These are phyloP conservation scores for Pestalotiopsis fici DNA, from an alignment of 2,329 filamentous ascomycete species.

Conservation along the genomic window DNA sequence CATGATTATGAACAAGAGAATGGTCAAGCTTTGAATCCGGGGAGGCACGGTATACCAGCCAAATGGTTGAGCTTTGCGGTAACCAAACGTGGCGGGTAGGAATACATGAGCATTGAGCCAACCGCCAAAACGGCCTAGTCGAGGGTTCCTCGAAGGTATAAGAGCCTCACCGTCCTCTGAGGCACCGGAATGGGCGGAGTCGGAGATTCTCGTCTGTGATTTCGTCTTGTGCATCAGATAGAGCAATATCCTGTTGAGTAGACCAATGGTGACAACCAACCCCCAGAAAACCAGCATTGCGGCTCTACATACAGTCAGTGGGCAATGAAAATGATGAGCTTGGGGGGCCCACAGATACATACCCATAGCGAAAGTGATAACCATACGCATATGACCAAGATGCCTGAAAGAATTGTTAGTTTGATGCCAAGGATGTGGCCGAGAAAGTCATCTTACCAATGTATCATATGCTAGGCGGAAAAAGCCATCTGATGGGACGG, in stretches of 20 bases:
- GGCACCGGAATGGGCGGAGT: constrained; percentile 1
- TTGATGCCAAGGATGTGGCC: not conserved
- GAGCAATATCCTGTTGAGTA: constrained; percentile 28
- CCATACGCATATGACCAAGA: constrained; percentile 33
- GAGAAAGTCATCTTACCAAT: constrained; percentile 26
- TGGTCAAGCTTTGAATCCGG: constrained; percentile 41
- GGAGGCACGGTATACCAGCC: constrained; percentile 47
- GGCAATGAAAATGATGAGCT: too few relatives aligned
- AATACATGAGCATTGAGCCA: constrained; percentile 36
- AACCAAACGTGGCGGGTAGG: constrained; percentile 44
- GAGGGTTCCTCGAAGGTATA: not conserved
- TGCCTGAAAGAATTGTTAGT: constrained; percentile 25
- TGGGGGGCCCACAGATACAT: constrained; percentile 13
- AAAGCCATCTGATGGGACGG: constrained; percentile 34
- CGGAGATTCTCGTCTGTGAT: not conserved
- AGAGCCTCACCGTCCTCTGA: not conserved
- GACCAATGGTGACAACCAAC: constrained; percentile 35
- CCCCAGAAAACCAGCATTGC: constrained; percentile 43
- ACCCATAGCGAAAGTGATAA: constrained; percentile 39
- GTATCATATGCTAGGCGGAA: constrained; percentile 38
- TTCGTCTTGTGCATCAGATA: constrained; percentile 7
- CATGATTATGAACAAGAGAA: constrained; percentile 36
- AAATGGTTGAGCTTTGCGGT: constrained; percentile 41
- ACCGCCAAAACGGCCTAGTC: not conserved
- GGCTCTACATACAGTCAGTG: constrained; percentile 18